These are phyloP conservation scores for Annulohypoxylon maeteangense DNA, from an alignment of 495 filamentous ascomycete species.

Conservation along the genomic window DNA sequence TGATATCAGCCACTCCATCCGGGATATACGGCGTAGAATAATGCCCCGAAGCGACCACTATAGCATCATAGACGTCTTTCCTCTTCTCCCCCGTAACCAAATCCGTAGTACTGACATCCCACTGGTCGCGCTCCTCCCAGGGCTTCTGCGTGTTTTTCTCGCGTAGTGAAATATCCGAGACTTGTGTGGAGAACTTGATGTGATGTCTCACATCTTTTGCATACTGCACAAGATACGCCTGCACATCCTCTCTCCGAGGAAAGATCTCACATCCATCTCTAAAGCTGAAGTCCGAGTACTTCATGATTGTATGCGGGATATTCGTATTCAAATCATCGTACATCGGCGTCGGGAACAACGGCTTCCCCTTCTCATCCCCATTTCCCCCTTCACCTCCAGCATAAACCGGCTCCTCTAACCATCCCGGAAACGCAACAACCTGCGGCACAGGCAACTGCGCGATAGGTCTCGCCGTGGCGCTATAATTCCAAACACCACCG, in stretches of 20 bases:
- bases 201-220: slow-evolving; percentile 67
- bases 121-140: slow-evolving; percentile 48
- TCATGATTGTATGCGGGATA: slow-evolving; percentile 85
- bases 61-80: slow-evolving; percentile 74
- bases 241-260: slow-evolving; percentile 72
- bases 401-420: slow-evolving; percentile 54
- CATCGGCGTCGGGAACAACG: slow-evolving; percentile 74
- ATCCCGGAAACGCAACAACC: slow-evolving; percentile 50
- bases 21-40: slow-evolving; percentile 79
- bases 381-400: slow-evolving; percentile 15
- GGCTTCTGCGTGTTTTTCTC: neutral
- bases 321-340: slow-evolving; percentile 88
- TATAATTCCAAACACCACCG: slow-evolving; percentile 89
- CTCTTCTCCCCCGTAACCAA: slow-evolving; percentile 47
- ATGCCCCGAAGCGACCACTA: slow-evolving; percentile 87
- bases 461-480: slow-evolving; percentile 46
- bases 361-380: slow-evolving; percentile 31
- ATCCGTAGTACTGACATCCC: slow-evolving; percentile 60
- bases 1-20: slow-evolving; percentile 50
- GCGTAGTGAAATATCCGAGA: slow-evolving; percentile 50
- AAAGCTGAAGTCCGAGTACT: slow-evolving; percentile 77
- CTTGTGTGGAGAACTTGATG: slow-evolving; percentile 57
- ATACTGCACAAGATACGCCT: slow-evolving; percentile 79
- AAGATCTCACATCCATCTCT: slow-evolving; percentile 72
- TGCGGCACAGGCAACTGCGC: slow-evolving; percentile 52